These are phyloP conservation scores for Blastomyces gilchristii DNA, from an alignment of 2,329 filamentous ascomycete genomes.

Conservation along the genomic window DNA sequence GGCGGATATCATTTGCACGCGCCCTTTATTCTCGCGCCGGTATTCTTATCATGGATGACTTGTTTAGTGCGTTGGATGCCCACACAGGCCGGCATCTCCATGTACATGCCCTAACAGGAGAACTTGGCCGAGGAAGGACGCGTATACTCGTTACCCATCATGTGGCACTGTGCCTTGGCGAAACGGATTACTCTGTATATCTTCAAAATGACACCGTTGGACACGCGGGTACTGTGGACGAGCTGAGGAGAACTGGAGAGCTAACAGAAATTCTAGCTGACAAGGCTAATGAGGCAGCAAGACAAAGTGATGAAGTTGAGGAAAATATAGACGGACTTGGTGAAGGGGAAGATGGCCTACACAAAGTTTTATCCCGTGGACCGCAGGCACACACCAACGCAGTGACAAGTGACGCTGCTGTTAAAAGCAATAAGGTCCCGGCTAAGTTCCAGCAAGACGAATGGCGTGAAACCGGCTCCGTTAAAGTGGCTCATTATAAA, in stretches of 20 bases:
- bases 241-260: constrained; percentile 39
- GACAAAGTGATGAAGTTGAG: constrained; percentile 31
- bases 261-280: constrained; percentile 34
- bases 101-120: constrained; percentile 62
- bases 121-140: constrained; percentile 59
- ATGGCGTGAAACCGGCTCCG: constrained; percentile 57
- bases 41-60: constrained; percentile 69
- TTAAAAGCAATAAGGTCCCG: constrained; percentile 26
- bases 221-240: constrained; percentile 53
- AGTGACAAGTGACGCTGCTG: constrained; percentile 13
- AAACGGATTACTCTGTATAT: constrained; percentile 63
- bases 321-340: constrained; percentile 29
- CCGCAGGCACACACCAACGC: constrained; percentile 12
- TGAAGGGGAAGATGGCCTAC: constrained; percentile 37
- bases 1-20: constrained; percentile 69
- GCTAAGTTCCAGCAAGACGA: constrained; percentile 72
- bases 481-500: constrained; percentile 57
- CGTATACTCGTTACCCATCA: constrained; percentile 74
- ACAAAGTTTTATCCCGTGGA: constrained; percentile 34
- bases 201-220: constrained; percentile 58
- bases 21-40: constrained; percentile 70
- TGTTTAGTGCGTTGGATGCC: constrained; percentile 71
- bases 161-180: constrained; percentile 58
- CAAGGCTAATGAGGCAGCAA: constrained; percentile 40
- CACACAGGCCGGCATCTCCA: constrained; percentile 72